These are phyloP conservation scores for Sordariomycetes sp. DNA, from an alignment of 2,329 filamentous ascomycete species.

Conservation along the genomic window DNA sequence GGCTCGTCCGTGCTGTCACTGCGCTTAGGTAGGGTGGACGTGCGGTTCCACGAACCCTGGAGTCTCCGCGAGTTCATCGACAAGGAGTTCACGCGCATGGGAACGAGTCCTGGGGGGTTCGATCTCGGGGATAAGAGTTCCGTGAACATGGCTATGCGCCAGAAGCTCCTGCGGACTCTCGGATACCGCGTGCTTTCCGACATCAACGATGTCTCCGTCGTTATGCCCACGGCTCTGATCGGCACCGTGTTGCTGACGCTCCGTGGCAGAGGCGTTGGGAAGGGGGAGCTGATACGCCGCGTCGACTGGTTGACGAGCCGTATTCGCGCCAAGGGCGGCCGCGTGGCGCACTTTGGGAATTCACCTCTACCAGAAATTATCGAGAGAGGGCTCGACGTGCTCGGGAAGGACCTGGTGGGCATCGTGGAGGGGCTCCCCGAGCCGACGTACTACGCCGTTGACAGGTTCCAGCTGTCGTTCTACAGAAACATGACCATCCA, in stretches of 20 bases:
- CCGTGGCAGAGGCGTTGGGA: constrained; percentile 82
- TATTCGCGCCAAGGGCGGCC: constrained; percentile 75
- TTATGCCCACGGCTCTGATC: constrained; percentile 95
- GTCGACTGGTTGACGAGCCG: constrained; percentile 84
- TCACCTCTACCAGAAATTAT: constrained; percentile 72
- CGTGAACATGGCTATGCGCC: constrained; percentile 42
- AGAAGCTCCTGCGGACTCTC: constrained; percentile 71
- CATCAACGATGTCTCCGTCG: constrained; percentile 91
- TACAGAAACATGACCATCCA: constrained; percentile 99
- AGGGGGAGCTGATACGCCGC: constrained; percentile 70
- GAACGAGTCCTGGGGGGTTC: constrained; percentile 18
- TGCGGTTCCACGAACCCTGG: constrained; percentile 95
- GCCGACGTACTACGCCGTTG: constrained; percentile 88
- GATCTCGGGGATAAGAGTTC: constrained; percentile 24
- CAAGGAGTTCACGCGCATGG: constrained; percentile 54
- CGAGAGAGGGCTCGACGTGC: constrained; percentile 79
- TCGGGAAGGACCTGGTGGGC: constrained; percentile 82
- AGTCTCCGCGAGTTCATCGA: constrained; percentile 73
- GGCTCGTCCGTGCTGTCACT: constrained; percentile 78
- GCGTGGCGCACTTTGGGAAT: constrained; percentile 86
- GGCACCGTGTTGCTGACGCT: constrained; percentile 88
- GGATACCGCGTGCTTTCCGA: constrained; percentile 89
- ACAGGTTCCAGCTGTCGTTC: constrained; percentile 93
- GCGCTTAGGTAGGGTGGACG: constrained; percentile 83
- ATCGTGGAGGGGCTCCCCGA: constrained; percentile 70